Percentiles rank a stretch among this genome's conserved stretches.
phyloP scores from a whole-genome alignment of 192 early-diverging fungal species.

The Umbelopsis vinacea region DNA sequence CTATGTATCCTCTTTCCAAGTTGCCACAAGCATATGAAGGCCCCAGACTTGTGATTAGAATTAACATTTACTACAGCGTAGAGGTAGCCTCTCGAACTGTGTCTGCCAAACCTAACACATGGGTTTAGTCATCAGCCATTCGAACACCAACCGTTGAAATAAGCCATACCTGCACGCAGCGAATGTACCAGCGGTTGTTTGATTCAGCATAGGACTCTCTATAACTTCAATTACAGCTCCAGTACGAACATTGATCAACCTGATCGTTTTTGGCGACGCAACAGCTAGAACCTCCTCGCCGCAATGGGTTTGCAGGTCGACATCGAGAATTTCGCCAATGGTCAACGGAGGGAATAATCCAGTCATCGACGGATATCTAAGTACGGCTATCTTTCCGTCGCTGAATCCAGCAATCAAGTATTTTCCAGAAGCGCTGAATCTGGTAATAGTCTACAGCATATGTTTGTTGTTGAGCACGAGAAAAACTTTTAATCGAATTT shows the following conservation, averaged over 20 bases:
- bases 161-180: constrained; percentile 2
- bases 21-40: constrained; percentile 2
- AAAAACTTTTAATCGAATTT: background rate
- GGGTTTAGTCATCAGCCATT: background rate
- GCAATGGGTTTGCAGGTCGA: background rate
- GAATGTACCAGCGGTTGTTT: constrained; percentile 11
- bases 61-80: background rate
- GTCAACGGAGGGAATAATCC: constrained; percentile 21
- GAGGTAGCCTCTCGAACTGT: background rate
- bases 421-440: constrained; percentile 25
- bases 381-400: constrained; percentile 24
- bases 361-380: constrained; percentile 11
- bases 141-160: background rate
- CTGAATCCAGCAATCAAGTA: constrained; percentile 21
- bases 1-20: constrained; percentile 2
- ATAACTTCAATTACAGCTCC: constrained; percentile 2
- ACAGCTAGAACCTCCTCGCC: constrained; percentile 6
- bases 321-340: constrained; percentile 8
- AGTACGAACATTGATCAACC: constrained; percentile 11
- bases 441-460: constrained; percentile 17
- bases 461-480: background rate
- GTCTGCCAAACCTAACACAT: background rate
- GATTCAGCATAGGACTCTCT: constrained; percentile 16
- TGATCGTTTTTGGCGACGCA: background rate
- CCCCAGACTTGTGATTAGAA: background rate